phyloP scores from a whole-genome alignment of 768 basidiomycete genomes.

The Suillus decipiens region DNA sequence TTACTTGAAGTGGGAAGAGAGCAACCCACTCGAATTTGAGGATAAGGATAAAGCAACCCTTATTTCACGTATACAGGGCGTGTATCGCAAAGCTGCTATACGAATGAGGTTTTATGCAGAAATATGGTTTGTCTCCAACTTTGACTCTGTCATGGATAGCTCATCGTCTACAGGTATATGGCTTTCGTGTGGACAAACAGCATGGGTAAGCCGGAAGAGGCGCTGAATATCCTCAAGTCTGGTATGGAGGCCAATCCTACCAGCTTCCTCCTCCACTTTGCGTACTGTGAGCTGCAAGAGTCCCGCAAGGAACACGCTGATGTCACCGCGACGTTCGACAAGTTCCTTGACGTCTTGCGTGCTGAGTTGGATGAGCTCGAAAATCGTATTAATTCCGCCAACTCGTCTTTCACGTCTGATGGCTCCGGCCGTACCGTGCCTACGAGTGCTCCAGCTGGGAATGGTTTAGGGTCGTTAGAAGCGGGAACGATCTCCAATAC shows the following conservation, averaged over 20 bases:
- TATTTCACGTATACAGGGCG: constrained; percentile 71
- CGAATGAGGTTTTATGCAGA: constrained; percentile 95
- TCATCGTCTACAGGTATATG: constrained; percentile 68
- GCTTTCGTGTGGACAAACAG: constrained; percentile 81
- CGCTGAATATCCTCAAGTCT: constrained; percentile 72
- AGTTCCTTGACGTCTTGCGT: constrained; percentile 67
- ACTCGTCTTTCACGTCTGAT: constrained; percentile 42
- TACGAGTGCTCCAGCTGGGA: constrained; percentile 23
- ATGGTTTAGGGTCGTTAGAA: constrained; percentile 24
- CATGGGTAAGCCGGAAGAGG: constrained; percentile 80
- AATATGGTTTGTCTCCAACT: constrained; percentile 66
- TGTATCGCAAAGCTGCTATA: constrained; percentile 87
- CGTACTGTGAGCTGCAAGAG: constrained; percentile 77
- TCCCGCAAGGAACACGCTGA: constrained; percentile 61
- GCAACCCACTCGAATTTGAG: constrained; percentile 91
- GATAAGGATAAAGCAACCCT: constrained; percentile 73
- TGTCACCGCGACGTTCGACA: constrained; percentile 72
- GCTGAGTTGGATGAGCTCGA: constrained; percentile 64
- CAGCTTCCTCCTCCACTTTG: constrained; percentile 90
- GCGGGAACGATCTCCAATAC: constrained; percentile 39
- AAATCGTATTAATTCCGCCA: constrained; percentile 39
- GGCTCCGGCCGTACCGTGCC: constrained; percentile 28
- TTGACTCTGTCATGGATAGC: constrained; percentile 8
- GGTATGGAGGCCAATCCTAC: constrained; percentile 88
- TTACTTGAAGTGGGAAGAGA: constrained; percentile 95